A percentile compares a stretch with the other conserved stretches of the same genome.
These are phyloP conservation scores for Colletotrichum spinosum DNA, from an alignment of 2,329 filamentous ascomycete species.

Conservation along the genomic window DNA sequence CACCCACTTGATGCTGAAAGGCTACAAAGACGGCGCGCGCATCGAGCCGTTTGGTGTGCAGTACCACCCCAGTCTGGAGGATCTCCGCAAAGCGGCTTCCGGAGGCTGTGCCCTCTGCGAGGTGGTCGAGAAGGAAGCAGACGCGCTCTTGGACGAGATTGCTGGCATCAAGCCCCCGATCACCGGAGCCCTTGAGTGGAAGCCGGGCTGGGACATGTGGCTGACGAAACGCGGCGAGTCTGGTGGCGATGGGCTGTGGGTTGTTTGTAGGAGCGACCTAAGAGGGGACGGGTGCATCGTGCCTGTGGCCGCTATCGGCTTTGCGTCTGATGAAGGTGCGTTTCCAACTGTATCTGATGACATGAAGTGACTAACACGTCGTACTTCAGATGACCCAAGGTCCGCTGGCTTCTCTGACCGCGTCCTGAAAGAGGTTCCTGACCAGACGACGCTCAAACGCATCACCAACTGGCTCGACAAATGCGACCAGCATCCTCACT, in stretches of 20 bases:
- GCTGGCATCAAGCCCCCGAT: not conserved
- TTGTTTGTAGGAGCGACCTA: conserved; percentile 11
- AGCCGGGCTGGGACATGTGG: conserved; percentile 31
- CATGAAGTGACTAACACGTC: not conserved
- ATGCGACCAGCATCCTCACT: conserved; percentile 25
- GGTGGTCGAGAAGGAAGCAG: conserved; percentile 13
- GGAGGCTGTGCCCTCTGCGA: conserved; percentile 17
- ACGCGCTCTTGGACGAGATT: conserved; percentile 18
- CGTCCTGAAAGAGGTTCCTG: conserved; percentile 15
- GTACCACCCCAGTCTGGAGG: conserved; percentile 10
- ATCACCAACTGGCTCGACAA: conserved; percentile 18
- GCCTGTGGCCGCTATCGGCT: conserved; percentile 16
- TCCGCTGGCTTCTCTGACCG: conserved; percentile 12
- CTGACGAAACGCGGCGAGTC: conserved; percentile 10
- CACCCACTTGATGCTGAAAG: conserved; percentile 1
- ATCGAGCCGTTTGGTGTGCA: conserved; percentile 15
- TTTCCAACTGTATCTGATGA: not conserved
- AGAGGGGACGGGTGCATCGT: not conserved
- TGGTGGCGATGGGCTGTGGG: conserved; percentile 26
- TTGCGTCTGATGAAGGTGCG: conserved; percentile 22
- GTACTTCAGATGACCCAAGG: conserved; percentile 4
- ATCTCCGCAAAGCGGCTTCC: conserved; percentile 11
- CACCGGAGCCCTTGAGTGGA: not conserved
- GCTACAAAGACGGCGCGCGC: not conserved
- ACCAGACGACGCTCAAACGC: conserved; percentile 20